Percentiles rank a stretch among this genome's conserved stretches.
These are phyloP conservation scores for Funneliformis geosporum DNA, from an alignment of 192 early-diverging fungal species.

Conservation along the genomic window DNA sequence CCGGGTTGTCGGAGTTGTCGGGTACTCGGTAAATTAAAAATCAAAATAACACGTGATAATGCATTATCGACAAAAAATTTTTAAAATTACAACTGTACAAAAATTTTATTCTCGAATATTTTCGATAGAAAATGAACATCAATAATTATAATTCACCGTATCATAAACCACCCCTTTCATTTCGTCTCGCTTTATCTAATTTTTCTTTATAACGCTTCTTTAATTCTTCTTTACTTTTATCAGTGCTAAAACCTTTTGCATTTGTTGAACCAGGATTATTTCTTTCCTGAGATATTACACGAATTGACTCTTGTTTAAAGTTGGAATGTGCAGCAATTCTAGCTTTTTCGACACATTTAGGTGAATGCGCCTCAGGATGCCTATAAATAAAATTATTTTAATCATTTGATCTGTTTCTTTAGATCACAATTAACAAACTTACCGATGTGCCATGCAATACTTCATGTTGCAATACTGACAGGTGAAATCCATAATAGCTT, in stretches of 20 bases:
- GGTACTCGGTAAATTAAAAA: too few species aligned
- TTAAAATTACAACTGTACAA: too few species aligned
- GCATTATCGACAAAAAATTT: too few species aligned
- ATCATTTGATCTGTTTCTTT: not conserved
- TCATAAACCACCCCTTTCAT: not conserved
- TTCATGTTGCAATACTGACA: slow-evolving; percentile 32
- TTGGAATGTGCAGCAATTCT: not conserved
- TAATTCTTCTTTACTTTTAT: slow-evolving; percentile 28
- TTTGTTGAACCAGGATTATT: slow-evolving; percentile 19
- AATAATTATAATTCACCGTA: too few species aligned
- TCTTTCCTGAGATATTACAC: slow-evolving; percentile 17
- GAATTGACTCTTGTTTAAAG: slow-evolving; percentile 25
- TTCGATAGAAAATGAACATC: too few species aligned
- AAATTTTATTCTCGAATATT: too few species aligned
- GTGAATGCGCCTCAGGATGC: slow-evolving; percentile 24
- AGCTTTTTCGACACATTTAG: slow-evolving; percentile 26
- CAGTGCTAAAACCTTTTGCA: slow-evolving; percentile 6
- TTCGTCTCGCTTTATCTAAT: slow-evolving; percentile 4
- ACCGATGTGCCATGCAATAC: slow-evolving; percentile 27
- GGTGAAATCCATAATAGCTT: not conserved
- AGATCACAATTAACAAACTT: not conserved
- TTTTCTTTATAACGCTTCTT: slow-evolving; percentile 30
- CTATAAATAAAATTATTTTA: not conserved
- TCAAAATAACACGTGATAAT: too few species aligned
- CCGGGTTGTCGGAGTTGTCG: too few species aligned